A percentile compares a stretch with the other conserved stretches of the same genome.
phyloP scores from a whole-genome alignment of 108 stramenopile genomes.

The Cyclotella baltica region DNA sequence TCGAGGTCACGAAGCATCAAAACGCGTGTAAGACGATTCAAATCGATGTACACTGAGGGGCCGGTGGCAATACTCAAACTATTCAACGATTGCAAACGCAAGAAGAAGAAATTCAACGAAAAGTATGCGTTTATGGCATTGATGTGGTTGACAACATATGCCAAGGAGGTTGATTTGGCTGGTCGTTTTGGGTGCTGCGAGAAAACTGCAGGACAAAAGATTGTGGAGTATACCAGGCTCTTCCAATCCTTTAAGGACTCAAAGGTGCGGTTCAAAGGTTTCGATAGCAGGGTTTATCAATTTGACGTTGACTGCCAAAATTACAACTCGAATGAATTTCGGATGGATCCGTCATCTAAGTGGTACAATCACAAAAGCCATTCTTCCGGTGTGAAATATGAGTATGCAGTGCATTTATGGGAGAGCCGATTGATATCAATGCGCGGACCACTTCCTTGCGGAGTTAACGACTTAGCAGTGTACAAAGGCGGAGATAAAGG shows the following conservation, averaged over 20 bases:
- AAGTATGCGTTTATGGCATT: slow-evolving; percentile 7
- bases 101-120: not conserved
- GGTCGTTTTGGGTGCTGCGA: slow-evolving; percentile 9
- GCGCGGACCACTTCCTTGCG: slow-evolving; percentile 49
- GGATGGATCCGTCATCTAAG: slow-evolving; percentile 7
- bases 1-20: not conserved
- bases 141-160: slow-evolving; percentile 1
- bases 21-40: slow-evolving; percentile 1
- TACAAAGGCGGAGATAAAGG: slow-evolving; percentile 10
- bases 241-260: not conserved
- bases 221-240: not conserved
- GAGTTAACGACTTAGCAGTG: slow-evolving; percentile 39
- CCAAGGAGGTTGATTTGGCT: not conserved
- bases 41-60: slow-evolving; percentile 11
- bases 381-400: not conserved
- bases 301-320: not conserved
- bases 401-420: not conserved
- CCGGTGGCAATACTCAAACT: not conserved
- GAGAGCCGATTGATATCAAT: slow-evolving; percentile 36
- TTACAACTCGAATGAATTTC: slow-evolving; percentile 36
- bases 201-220: not conserved
- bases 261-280: slow-evolving; percentile 7
- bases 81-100: not conserved
- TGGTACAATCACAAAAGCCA: slow-evolving; percentile 11
- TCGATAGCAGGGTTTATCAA: not conserved